Evolutionary conservation across 768 basidiomycete genomes (phyloP), one percentile per base, ranked within the genome.

Genomic region (Trametes cinnabarina): DNA sequence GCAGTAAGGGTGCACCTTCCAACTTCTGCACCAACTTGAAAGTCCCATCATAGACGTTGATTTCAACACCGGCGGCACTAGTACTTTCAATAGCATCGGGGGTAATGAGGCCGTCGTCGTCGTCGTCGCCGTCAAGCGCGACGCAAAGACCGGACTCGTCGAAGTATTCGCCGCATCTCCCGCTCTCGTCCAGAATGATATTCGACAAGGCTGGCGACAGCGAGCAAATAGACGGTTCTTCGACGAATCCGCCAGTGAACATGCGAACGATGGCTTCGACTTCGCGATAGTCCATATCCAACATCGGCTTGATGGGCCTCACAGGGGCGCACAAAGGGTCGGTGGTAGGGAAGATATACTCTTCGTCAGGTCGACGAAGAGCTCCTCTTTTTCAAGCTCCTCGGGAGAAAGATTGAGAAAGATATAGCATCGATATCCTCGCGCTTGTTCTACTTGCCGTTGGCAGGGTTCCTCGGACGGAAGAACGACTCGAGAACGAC

Each of bases 401-500:
- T 50, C 35, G 20, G 22, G 15, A 47, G n/a, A 22, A 4, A 26
- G 8, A 47, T 2, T 12, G 43, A 26, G 43, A 39, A 39, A 22
- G 30, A 20, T 32, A 55, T 4, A 14, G 35, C 22, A 14, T 47
- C 44, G 35, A 47, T 12, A 39, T 55, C 44, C 17, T 39, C 35
- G 3, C 44, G 14, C 23, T 39, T 32, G 43, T 53, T 20, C 26
- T 34, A 41, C 19, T 14, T 15, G 22, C 23, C 37, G 25, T 64
- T 69, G 20, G 65, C 68, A 63, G 83, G 81, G 34, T 74, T 72
- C 22, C 80, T 75, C 17, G 77, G 71, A 73, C 81, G 74, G 67
- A 82, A 88, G 76, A 92, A 87, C 5, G 81, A 79, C 32, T 82
- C 78, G 40, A 89, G 71, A 5, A 70, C 69, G 23, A 80, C 61